Evolutionary conservation across 176 grass and related monocot genomes (phyloP), one percentile per base, ranked within the genome.

Genomic region (Thinopyrum elongatum): DNA sequence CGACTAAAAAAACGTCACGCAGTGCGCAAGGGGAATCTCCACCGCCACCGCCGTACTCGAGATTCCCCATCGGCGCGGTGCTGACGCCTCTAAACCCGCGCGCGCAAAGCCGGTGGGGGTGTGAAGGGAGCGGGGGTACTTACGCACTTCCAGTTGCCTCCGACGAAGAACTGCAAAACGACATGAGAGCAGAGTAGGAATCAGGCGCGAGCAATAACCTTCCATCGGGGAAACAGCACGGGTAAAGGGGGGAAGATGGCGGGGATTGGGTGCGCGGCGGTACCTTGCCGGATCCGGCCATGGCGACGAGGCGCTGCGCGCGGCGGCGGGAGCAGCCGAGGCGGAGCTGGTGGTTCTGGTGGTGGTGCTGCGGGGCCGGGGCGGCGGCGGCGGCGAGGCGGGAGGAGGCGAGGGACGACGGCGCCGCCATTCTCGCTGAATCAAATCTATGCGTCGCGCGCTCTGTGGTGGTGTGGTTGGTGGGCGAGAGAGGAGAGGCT

Each of bases 91-190:
- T n/a, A 85, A 62, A 7, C 15, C 15, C 31, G n/a, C 23, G 53
- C 12, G 23, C 0, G 51, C 0, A 51, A 44, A 70, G 28, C 36
- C 25, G 77, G 21, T 26, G 23, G 57, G 80, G 7, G 1, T 5
- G 42, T 2, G 7, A 53, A 22, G 81, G 61, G 84, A 60, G 59
- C 38, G 77, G 78, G 16, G 16, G 59, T 9, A 92, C 97, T 99
- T 94, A 99, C 97, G 77, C 94, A 99, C 90, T 99, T 99, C 97
- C 97, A 99, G 87, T 99, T 99, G 76, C 97, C 97, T 66, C 97
- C 97, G 23, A 99, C 94, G 85, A 99, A 99, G 90, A 99, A 99
- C 97, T 99, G 92, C 90, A 83, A 83, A 29, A 30, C 49, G 49
- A 53, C 6, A 53, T 7, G 16, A 53, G 49, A 6, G 70, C 66